phyloP scores from a whole-genome alignment of 441 rosid genomes.

The Adansonia rubrostipa region DNA sequence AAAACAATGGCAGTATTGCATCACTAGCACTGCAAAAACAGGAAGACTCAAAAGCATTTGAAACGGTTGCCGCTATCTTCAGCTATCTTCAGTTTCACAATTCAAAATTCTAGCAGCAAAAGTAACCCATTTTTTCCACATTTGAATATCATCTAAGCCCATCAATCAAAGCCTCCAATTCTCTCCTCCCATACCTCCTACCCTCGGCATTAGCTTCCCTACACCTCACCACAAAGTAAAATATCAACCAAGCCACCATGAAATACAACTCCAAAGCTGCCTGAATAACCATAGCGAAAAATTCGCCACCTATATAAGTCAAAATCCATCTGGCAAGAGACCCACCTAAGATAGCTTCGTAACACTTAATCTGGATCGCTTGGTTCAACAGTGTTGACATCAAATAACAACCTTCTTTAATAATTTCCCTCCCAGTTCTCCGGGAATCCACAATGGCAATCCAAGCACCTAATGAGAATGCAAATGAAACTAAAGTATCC shows the following conservation, averaged over 20 bases:
- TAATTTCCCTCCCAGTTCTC: slow-evolving; percentile 84
- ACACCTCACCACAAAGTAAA: slow-evolving; percentile 76
- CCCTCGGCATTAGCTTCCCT: slow-evolving; percentile 67
- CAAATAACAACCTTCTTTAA: slow-evolving; percentile 85
- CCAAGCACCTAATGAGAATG: slow-evolving; percentile 84
- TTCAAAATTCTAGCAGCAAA: slow-evolving; percentile 38
- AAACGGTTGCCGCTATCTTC: slow-evolving; percentile 33
- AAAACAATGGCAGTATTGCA: slow-evolving; percentile 43
- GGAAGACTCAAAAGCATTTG: slow-evolving; percentile 39
- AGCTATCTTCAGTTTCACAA: slow-evolving; percentile 30
- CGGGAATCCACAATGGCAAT: slow-evolving; percentile 80
- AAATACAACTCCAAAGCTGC: slow-evolving; percentile 81
- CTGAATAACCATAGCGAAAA: slow-evolving; percentile 62
- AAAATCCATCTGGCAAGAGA: slow-evolving; percentile 65
- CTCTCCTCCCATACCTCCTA: slow-evolving; percentile 79
- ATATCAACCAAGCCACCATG: slow-evolving; percentile 86
- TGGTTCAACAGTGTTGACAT: slow-evolving; percentile 68
- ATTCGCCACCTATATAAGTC: slow-evolving; percentile 53
- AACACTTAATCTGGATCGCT: slow-evolving; percentile 75
- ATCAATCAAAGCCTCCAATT: slow-evolving; percentile 74
- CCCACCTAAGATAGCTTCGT: slow-evolving; percentile 83
- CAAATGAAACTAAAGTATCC: slow-evolving; percentile 64
- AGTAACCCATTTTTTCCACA: slow-evolving; percentile 23
- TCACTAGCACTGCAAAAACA: slow-evolving; percentile 38
- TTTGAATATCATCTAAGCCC: slow-evolving; percentile 61